Percentiles rank a stretch among this genome's conserved stretches.
Evolutionary conservation across 2,329 filamentous ascomycete species (phyloP).

Genomic region (Acrocalymma vagum): DNA sequence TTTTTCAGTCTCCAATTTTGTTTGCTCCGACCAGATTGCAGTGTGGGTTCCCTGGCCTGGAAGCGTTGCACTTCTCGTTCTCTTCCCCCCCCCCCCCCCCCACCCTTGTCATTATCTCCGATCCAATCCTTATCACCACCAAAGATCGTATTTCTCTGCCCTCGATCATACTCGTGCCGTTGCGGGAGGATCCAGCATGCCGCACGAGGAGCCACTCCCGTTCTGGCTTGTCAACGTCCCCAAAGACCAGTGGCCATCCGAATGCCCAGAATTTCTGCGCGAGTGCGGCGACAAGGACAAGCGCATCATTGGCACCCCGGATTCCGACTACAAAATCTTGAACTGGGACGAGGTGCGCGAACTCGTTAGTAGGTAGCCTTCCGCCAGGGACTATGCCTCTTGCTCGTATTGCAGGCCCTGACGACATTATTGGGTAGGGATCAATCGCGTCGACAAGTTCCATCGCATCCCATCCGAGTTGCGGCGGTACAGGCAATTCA

Average conservation of each 20-base stretch:
- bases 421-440: slow-evolving; percentile 42
- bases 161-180: too few species aligned
- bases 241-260: slow-evolving; percentile 63
- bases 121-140: too few species aligned
- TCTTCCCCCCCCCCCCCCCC: too few species aligned
- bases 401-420: neutral
- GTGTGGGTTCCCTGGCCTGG: too few species aligned
- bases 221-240: slow-evolving; percentile 90
- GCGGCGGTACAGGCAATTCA: slow-evolving; percentile 78
- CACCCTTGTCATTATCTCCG: too few species aligned
- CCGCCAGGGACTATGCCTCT: neutral
- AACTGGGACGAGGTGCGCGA: slow-evolving; percentile 75
- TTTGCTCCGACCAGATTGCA: too few species aligned
- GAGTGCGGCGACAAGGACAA: slow-evolving; percentile 73
- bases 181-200: too few species aligned
- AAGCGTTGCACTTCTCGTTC: too few species aligned
- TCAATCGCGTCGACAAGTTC: slow-evolving; percentile 79
- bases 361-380: slow-evolving; percentile 54
- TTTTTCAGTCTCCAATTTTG: too few species aligned
- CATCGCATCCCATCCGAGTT: slow-evolving; percentile 80
- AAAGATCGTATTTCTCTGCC: too few species aligned
- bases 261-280: slow-evolving; percentile 77
- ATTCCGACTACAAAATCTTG: slow-evolving; percentile 69
- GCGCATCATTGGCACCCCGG: slow-evolving; percentile 73
- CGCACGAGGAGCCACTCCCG: slow-evolving; percentile 54